These are phyloP conservation scores for Circinella umbellata DNA, from an alignment of 371 early-diverging fungal species.

Conservation along the genomic window DNA sequence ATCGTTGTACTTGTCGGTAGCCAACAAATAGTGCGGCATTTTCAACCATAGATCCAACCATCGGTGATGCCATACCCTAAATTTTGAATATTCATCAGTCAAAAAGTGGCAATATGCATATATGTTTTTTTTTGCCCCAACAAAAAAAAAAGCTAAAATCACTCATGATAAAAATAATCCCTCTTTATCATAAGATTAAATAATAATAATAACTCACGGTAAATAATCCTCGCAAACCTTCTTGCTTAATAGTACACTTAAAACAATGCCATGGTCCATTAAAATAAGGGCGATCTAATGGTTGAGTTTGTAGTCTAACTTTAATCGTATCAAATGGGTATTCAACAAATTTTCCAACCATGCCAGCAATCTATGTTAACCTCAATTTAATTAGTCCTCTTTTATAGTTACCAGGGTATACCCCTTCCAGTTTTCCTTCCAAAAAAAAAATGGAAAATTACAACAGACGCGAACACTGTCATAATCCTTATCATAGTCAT, in stretches of 20 bases:
- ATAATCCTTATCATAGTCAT: too few relatives aligned
- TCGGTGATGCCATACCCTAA: conserved; percentile 89
- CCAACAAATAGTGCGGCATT: conserved; percentile 91
- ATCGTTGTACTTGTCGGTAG: conserved; percentile 82
- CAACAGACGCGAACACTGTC: neutral
- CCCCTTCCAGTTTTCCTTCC: neutral
- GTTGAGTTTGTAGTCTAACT: conserved; percentile 92
- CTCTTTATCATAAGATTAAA: neutral
- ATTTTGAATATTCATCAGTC: neutral
- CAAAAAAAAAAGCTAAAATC: too few relatives aligned
- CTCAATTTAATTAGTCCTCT: neutral
- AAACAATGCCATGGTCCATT: conserved; percentile 89
- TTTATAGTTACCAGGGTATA: neutral
- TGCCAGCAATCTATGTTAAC: conserved; percentile 73
- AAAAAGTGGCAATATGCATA: neutral
- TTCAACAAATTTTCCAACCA: conserved; percentile 92
- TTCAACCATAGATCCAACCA: conserved; percentile 94
- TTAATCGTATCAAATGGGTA: conserved; percentile 98
- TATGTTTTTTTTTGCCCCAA: too few relatives aligned
- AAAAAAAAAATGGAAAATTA: neutral
- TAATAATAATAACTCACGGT: conserved; percentile 55
- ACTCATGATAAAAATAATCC: too few relatives aligned
- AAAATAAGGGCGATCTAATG: conserved; percentile 70
- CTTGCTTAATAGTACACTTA: conserved; percentile 63
- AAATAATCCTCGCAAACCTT: conserved; percentile 84